Conservation (phyloP, 257 asterid species). For the Solanum lycopersicoides region DNA sequence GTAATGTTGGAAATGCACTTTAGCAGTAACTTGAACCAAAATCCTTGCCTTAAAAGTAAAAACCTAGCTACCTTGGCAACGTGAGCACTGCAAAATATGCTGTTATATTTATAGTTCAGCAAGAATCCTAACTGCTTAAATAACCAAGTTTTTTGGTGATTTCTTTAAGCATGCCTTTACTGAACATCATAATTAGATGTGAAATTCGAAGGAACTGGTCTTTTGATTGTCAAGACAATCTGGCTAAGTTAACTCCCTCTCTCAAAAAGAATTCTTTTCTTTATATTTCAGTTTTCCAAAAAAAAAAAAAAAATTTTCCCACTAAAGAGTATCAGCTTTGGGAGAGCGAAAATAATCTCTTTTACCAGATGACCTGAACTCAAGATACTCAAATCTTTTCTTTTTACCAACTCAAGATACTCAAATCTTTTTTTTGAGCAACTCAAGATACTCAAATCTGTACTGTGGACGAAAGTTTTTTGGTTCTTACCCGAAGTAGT, state of each 20-base stretch:
- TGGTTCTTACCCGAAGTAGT: background rate
- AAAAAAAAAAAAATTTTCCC: background rate
- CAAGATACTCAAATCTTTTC: background rate
- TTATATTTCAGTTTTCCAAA: background rate
- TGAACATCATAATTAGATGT: background rate
- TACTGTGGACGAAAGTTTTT: background rate
- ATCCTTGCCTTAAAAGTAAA: background rate
- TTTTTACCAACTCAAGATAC: background rate
- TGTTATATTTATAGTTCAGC: background rate
- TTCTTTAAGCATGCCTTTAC: background rate
- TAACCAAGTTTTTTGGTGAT: background rate
- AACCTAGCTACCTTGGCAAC: background rate
- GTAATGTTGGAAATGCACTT: background rate
- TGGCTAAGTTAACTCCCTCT: background rate
- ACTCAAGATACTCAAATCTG: background rate
- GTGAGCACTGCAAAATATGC: background rate
- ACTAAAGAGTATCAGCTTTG: background rate
- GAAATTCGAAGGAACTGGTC: background rate
- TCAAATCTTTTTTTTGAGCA: background rate
- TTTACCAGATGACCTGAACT: background rate
- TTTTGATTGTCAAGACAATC: background rate
- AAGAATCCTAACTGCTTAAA: background rate
- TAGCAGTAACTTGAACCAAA: background rate
- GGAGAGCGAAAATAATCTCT: background rate
- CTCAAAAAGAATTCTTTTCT: background rate